Conservation (phyloP, 1,284 basidiomycete species). For the Ganoderma lucidum region DNA sequence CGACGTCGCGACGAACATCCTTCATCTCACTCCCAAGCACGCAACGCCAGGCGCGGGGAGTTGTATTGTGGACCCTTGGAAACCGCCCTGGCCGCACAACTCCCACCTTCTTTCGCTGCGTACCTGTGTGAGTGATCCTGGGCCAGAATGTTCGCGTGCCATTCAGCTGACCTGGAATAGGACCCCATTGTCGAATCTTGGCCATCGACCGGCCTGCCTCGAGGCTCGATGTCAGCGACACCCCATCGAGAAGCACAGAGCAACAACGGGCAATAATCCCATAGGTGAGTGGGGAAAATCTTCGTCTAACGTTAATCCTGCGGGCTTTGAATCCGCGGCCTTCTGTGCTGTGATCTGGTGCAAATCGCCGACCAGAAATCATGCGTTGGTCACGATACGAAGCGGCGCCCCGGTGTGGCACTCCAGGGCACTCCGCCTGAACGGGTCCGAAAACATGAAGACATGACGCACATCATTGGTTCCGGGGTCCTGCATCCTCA, state of each 20-base stretch:
- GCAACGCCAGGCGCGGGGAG: background rate
- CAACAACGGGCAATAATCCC: background rate
- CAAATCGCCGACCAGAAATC: background rate
- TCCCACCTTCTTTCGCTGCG: background rate
- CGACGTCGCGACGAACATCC: background rate
- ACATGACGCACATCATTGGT: background rate
- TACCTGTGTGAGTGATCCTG: background rate
- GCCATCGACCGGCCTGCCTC: background rate
- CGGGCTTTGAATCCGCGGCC: background rate
- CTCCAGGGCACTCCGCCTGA: background rate
- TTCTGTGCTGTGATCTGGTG: background rate
- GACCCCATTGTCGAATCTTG: background rate
- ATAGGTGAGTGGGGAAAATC: background rate
- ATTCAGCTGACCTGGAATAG: background rate
- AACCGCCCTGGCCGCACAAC: background rate
- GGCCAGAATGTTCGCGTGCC: background rate
- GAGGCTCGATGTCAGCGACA: background rate
- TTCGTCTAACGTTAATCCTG: background rate
- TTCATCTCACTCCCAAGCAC: background rate
- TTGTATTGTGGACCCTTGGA: slow-evolving; percentile 2
- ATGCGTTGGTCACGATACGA: background rate
- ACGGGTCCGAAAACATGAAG: slow-evolving; percentile 1
- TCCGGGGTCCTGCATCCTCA: background rate
- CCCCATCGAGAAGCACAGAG: background rate
- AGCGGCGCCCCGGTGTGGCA: background rate